phyloP scores from a whole-genome alignment of 2,329 filamentous ascomycete species.

The Rutstroemia sp. region DNA sequence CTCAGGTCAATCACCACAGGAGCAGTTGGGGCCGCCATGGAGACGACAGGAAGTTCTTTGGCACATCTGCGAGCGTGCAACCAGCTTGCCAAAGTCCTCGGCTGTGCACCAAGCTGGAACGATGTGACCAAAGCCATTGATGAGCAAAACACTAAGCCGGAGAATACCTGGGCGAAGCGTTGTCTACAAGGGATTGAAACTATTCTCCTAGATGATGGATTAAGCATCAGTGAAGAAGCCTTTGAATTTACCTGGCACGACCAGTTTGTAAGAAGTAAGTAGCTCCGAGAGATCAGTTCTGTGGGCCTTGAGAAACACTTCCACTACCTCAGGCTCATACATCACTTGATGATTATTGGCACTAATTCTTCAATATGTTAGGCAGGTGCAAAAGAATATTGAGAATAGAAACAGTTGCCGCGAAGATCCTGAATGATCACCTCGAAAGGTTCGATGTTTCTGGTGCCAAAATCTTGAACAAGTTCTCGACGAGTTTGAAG shows the following conservation, averaged over 20 bases:
- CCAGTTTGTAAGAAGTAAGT: slow-evolving; percentile 48
- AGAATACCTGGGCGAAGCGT: slow-evolving; percentile 49
- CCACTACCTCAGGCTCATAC: not conserved
- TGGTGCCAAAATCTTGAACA: slow-evolving; percentile 30
- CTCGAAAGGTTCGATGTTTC: slow-evolving; percentile 30
- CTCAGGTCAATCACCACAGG: slow-evolving; percentile 62
- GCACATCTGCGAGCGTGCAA: slow-evolving; percentile 63
- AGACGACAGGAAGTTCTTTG: slow-evolving; percentile 53
- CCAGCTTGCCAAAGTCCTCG: slow-evolving; percentile 59
- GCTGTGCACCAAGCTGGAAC: slow-evolving; percentile 56
- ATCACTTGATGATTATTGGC: not conserved
- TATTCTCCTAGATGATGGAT: slow-evolving; percentile 71
- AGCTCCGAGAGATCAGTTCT: not conserved
- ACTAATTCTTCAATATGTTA: not conserved
- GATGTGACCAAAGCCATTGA: slow-evolving; percentile 34
- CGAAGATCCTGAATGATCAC: slow-evolving; percentile 47
- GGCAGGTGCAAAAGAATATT: slow-evolving; percentile 62
- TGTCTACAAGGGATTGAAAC: slow-evolving; percentile 68
- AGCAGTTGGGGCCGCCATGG: slow-evolving; percentile 60
- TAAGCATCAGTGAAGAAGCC: slow-evolving; percentile 48
- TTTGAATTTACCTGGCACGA: slow-evolving; percentile 59
- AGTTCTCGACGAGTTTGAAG: slow-evolving; percentile 34
- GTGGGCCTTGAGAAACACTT: not conserved
- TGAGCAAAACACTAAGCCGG: slow-evolving; percentile 18
- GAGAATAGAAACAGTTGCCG: slow-evolving; percentile 67